Base-by-base conservation (phyloP, 1,284 basidiomycete genomes). In the Melampsora occidentalis region DNA sequence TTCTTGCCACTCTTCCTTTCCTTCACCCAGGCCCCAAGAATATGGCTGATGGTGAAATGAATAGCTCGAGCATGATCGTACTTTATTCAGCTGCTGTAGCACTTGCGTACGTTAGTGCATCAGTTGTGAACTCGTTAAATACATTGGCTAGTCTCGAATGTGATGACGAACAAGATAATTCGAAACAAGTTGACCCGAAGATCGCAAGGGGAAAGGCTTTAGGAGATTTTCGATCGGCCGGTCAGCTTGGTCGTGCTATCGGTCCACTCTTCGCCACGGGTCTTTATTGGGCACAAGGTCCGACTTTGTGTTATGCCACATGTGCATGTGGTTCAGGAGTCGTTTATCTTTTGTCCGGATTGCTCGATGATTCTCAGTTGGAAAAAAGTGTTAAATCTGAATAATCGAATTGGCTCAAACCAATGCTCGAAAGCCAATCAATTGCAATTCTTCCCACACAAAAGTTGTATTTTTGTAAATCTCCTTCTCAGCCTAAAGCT, bases 61-160 rank as follows among this genome's bases (percentile, higher is more conserved):
- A 42, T 6, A 4, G 25, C 25, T 64, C 71, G 20, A 84, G 89
- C 73, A 85, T 85, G 51, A 39, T 78, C 48, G 84, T 92, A 0
- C 85, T 96, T 5, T 91, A 91, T 80, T 85, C 84, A 12, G 90
- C 91, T 2, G 91, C 92, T 0, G 86, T 91, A 2, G 91, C 90
- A 80, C 86, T 96, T 83, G 92, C 92, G 1, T 94, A 93, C 84
- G 94, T 94, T 0, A 91, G 89, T 78, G 93, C 94, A 4, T 95
- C 92, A 2, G 93, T 95, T 64, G 94, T 97, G 77, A 95, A 91
- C 81, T 88, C 91, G 4, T 85, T 97, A 78, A 96, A 92, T 62
- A 89, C 93, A 25, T 88, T 90, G 78, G 93, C 93, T 12, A 93
- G 91, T 10, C 83, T 93, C 79, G 91, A 93, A 83, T 93, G 92